These are phyloP conservation scores for Violaceomyces palustris DNA, from an alignment of 1,284 basidiomycete genomes.

Conservation along the genomic window DNA sequence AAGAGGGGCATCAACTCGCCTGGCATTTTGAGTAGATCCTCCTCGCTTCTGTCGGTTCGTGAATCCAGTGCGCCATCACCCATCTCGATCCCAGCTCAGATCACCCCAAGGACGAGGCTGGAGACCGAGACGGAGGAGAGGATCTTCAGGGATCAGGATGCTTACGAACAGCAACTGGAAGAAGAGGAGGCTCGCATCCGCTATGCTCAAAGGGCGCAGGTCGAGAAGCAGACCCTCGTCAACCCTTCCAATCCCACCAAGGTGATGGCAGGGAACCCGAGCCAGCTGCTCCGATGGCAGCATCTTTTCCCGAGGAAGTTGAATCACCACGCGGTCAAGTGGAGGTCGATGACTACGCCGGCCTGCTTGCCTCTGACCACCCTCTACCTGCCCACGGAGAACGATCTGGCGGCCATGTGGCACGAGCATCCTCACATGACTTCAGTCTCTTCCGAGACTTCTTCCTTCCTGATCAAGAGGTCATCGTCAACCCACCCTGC, in stretches of 20 bases:
- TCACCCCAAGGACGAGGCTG: constrained; percentile 12
- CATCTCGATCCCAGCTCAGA: constrained; percentile 37
- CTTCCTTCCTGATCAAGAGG: constrained; percentile 48
- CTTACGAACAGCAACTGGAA: constrained; percentile 37
- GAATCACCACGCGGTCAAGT: constrained; percentile 86
- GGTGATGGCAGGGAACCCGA: constrained; percentile 14
- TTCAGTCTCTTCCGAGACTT: constrained; percentile 43
- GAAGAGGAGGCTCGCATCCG: constrained; percentile 37
- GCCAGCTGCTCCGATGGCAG: constrained; percentile 60
- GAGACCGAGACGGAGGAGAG: constrained; percentile 28
- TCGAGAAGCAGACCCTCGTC: constrained; percentile 47
- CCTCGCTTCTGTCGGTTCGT: constrained; percentile 24
- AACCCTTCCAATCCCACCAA: constrained; percentile 49
- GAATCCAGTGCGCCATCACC: constrained; percentile 25
- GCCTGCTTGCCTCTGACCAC: constrained; percentile 83
- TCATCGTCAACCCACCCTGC: constrained; percentile 65
- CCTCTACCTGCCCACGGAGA: constrained; percentile 57
- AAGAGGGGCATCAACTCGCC: constrained; percentile 7
- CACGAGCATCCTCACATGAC: constrained; percentile 50
- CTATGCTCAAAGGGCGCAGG: constrained; percentile 40
- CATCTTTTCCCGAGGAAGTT: constrained; percentile 72
- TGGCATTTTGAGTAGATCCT: constrained; percentile 10
- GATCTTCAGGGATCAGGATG: constrained; percentile 35
- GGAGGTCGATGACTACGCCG: constrained; percentile 66
- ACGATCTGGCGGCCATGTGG: constrained; percentile 45